Percentiles rank a stretch among this genome's conserved stretches.
These are phyloP conservation scores for Macrotyloma uniflorum DNA, from an alignment of 306 rosid species.

Conservation along the genomic window DNA sequence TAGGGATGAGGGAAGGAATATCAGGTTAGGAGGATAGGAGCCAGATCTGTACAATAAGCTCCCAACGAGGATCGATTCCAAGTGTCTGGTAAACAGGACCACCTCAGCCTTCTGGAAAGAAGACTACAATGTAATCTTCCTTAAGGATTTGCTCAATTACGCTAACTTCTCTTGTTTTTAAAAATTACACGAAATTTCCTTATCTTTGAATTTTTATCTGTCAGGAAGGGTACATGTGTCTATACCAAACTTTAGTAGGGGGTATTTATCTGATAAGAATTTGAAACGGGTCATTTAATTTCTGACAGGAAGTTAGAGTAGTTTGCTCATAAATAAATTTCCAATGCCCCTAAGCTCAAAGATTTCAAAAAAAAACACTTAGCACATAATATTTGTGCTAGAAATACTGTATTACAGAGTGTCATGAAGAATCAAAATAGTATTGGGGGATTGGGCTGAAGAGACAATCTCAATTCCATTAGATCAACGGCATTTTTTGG, in stretches of 20 bases:
- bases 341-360: background rate
- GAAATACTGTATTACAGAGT: background rate
- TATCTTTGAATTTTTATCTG: background rate
- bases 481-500: background rate
- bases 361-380: background rate
- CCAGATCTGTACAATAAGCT: conserved; percentile 15
- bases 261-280: background rate
- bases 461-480: background rate
- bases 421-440: background rate
- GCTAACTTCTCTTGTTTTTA: background rate
- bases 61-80: conserved; percentile 9
- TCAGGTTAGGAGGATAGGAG: background rate
- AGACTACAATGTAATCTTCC: background rate
- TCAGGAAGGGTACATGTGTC: background rate
- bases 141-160: background rate
- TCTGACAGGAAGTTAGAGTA: background rate
- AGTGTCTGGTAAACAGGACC: background rate
- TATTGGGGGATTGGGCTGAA: background rate
- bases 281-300: background rate
- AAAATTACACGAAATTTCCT: background rate
- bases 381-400: background rate
- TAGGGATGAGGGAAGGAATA: background rate
- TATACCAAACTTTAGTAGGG: background rate
- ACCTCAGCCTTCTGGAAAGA: background rate
- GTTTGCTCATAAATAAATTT: background rate